Evolutionary conservation across 176 grass and related monocot species (phyloP).

Genomic region (Elymus sibiricus): DNA sequence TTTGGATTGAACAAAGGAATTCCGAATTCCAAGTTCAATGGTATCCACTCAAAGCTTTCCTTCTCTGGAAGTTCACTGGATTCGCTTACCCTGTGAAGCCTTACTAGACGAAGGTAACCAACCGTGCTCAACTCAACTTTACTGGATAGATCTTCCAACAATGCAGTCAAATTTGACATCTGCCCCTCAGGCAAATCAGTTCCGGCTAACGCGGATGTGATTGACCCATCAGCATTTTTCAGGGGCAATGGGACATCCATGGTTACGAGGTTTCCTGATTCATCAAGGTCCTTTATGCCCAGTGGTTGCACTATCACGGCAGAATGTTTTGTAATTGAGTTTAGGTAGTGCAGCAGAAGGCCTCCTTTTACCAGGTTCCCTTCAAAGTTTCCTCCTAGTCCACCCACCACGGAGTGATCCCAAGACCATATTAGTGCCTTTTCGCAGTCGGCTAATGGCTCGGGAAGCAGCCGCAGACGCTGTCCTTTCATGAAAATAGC

Average conservation of each 20-base stretch:
- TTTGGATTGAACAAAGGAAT: conserved; percentile 87
- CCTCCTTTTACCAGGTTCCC: conserved; percentile 78
- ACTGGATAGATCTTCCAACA: conserved; percentile 56
- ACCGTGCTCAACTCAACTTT: conserved; percentile 58
- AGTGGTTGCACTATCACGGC: conserved; percentile 79
- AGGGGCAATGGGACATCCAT: conserved; percentile 67
- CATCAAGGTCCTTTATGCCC: conserved; percentile 71
- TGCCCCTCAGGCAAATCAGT: conserved; percentile 29
- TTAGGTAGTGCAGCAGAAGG: conserved; percentile 72
- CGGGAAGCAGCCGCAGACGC: conserved; percentile 62
- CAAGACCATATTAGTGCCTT: conserved; percentile 92
- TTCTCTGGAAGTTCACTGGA: conserved; percentile 18
- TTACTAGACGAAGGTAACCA: conserved; percentile 75
- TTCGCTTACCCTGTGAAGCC: conserved; percentile 57
- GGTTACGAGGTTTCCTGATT: conserved; percentile 58
- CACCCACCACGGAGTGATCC: conserved; percentile 67
- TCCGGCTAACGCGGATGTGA: conserved; percentile 20
- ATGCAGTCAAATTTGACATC: conserved; percentile 40
- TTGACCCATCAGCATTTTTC: conserved; percentile 65
- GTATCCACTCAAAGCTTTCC: conserved; percentile 71
- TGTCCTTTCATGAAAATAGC: conserved; percentile 89
- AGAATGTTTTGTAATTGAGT: conserved; percentile 77
- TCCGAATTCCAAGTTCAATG: conserved; percentile 81
- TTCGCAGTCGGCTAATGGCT: conserved; percentile 71
- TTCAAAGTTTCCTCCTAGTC: conserved; percentile 69